A percentile compares a stretch with the other conserved stretches of the same genome.
Evolutionary conservation across 2,329 filamentous ascomycete species (phyloP).

Genomic region (Dactylellina parvicollis): DNA sequence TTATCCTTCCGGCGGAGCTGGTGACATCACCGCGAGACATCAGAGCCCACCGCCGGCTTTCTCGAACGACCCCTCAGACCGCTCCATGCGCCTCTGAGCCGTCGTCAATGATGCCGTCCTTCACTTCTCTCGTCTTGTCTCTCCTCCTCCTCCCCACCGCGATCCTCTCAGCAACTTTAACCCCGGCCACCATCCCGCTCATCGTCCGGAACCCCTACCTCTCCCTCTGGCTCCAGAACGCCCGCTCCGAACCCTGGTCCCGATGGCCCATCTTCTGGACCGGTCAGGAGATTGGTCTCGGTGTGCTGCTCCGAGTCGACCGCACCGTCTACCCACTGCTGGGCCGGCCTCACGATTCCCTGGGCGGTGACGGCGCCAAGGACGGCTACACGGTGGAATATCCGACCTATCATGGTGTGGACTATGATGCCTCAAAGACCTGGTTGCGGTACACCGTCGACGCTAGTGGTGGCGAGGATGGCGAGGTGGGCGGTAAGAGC

Average conservation of each 20-base stretch:
- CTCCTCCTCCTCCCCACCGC: slow-evolving; percentile 28
- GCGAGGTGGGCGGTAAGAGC: slow-evolving; percentile 2
- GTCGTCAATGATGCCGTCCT: not conserved
- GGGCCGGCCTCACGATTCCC: slow-evolving; percentile 65
- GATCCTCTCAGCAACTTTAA: slow-evolving; percentile 66
- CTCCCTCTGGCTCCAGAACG: slow-evolving; percentile 72
- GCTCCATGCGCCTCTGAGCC: not conserved
- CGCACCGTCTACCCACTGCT: slow-evolving; percentile 66
- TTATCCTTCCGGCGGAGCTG: too few species aligned
- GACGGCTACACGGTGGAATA: slow-evolving; percentile 62
- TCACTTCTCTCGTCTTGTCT: not conserved
- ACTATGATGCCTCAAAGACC: slow-evolving; percentile 66
- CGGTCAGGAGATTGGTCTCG: slow-evolving; percentile 70
- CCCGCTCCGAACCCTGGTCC: slow-evolving; percentile 78
- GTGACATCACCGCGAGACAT: too few species aligned
- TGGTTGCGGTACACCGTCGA: slow-evolving; percentile 65
- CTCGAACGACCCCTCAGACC: not conserved
- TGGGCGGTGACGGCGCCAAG: slow-evolving; percentile 20
- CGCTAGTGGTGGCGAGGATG: slow-evolving; percentile 55
- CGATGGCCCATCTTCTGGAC: slow-evolving; percentile 90
- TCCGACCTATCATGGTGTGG: slow-evolving; percentile 64
- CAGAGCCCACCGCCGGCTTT: too few species aligned
- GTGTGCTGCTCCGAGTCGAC: slow-evolving; percentile 65
- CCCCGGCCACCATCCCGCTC: slow-evolving; percentile 69
- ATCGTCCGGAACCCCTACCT: slow-evolving; percentile 71